These are phyloP conservation scores for Ramularia collo-cygni DNA, from an alignment of 2,329 filamentous ascomycete species.

Conservation along the genomic window DNA sequence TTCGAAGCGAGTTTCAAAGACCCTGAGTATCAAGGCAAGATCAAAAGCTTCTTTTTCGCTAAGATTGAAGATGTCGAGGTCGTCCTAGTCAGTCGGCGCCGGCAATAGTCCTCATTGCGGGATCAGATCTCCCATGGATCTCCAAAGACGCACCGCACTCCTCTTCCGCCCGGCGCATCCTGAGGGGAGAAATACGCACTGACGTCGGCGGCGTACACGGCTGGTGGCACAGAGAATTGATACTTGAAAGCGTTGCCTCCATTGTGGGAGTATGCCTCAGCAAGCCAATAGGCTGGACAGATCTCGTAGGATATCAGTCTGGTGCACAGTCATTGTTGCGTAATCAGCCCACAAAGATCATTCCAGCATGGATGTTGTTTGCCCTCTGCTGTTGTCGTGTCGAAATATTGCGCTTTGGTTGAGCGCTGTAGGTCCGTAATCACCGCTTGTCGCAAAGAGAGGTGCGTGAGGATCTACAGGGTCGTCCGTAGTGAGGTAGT, in stretches of 20 bases:
- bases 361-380: too few species aligned
- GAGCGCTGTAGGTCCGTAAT: too few species aligned
- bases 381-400: too few species aligned
- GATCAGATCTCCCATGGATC: not conserved
- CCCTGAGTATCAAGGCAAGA: not conserved
- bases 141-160: not conserved
- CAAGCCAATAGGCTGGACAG: constrained; percentile 52
- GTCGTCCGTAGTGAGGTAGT: too few species aligned
- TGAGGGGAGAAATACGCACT: too few species aligned
- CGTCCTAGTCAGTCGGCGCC: not conserved
- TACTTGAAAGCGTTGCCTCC: constrained; percentile 38
- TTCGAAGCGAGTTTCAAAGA: constrained; percentile 1
- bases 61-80: not conserved
- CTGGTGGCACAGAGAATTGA: constrained; percentile 43
- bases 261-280: constrained; percentile 36
- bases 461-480: too few species aligned
- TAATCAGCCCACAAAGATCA: too few species aligned
- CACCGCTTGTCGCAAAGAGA: too few species aligned
- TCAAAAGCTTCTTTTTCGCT: not conserved
- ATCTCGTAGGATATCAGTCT: too few species aligned
- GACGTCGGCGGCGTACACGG: constrained; percentile 37
- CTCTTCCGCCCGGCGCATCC: not conserved
- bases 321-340: too few species aligned
- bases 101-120: not conserved
- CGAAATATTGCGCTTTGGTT: too few species aligned